Evolutionary conservation across 768 basidiomycete species (phyloP).

Genomic region (Rhodotorula graminis): DNA sequence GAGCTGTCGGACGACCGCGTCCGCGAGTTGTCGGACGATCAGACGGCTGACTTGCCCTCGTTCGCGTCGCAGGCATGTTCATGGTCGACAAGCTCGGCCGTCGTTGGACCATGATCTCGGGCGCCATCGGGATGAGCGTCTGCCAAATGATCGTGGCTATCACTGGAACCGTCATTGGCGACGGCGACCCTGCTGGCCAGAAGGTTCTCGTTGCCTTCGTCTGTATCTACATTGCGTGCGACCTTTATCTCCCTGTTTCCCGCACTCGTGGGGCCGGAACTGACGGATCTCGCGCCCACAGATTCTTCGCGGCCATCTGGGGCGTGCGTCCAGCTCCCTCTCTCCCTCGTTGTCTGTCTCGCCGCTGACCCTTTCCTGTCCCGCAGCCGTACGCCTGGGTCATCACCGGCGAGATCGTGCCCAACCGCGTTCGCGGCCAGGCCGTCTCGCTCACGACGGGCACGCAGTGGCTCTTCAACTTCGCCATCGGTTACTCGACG

Average conservation of each 20-base stretch:
- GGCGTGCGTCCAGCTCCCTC: constrained; percentile 39
- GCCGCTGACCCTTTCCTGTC: constrained; percentile 46
- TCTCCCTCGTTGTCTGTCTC: too few species aligned
- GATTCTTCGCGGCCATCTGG: constrained; percentile 56
- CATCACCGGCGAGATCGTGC: constrained; percentile 46
- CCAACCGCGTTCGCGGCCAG: constrained; percentile 57
- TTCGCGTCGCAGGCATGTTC: constrained; percentile 9
- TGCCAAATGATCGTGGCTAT: constrained; percentile 77
- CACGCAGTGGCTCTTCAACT: constrained; percentile 67
- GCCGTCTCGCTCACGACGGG: constrained; percentile 68
- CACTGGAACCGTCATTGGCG: constrained; percentile 51
- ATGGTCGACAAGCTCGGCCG: constrained; percentile 69
- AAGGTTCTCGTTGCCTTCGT: constrained; percentile 32
- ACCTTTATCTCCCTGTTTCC: background rate
- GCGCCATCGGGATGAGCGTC: constrained; percentile 71
- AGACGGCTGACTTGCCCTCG: too few species aligned
- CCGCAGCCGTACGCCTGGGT: constrained; percentile 52
- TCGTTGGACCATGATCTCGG: constrained; percentile 68
- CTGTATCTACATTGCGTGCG: constrained; percentile 22
- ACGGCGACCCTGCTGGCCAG: constrained; percentile 52
- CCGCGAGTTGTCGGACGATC: too few species aligned
- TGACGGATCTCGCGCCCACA: background rate
- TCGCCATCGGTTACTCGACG: constrained; percentile 53
- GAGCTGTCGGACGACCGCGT: too few species aligned
- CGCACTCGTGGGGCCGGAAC: too few species aligned